phyloP scores from a whole-genome alignment of 768 basidiomycete genomes.

The Coprinellus micaceus region DNA sequence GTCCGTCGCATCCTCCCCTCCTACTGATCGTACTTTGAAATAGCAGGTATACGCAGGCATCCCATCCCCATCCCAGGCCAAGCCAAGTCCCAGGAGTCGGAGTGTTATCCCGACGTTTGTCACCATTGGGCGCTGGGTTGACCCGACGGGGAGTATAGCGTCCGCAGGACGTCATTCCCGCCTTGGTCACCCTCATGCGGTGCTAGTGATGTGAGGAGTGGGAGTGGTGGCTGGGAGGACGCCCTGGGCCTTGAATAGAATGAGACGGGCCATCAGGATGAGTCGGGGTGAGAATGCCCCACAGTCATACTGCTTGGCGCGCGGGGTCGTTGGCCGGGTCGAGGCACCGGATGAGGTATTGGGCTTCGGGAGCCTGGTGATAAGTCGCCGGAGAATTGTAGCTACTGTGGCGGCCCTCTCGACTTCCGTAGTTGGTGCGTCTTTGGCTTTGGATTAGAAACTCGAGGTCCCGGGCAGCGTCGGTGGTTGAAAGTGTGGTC shows the following conservation, averaged over 20 bases:
- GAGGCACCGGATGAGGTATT: too few relatives aligned
- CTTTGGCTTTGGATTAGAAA: slow-evolving; percentile 45
- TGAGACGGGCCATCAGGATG: not conserved
- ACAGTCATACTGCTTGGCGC: not conserved
- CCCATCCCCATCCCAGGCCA: slow-evolving; percentile 31
- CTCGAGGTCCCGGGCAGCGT: slow-evolving; percentile 52
- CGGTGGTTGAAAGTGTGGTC: slow-evolving; percentile 41
- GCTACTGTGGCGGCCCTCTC: too few relatives aligned
- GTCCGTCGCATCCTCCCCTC: slow-evolving; percentile 27
- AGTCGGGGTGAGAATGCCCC: slow-evolving; percentile 1
- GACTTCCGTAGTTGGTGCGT: slow-evolving; percentile 7
- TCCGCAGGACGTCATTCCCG: slow-evolving; percentile 17
- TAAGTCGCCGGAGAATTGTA: too few relatives aligned
- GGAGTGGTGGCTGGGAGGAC: not conserved
- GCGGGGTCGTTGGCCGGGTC: too few relatives aligned
- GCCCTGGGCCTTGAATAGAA: too few relatives aligned
- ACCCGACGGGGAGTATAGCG: slow-evolving; percentile 11
- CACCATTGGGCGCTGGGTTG: slow-evolving; percentile 14
- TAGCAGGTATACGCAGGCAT: slow-evolving; percentile 10
- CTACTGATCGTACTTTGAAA: slow-evolving; percentile 18
- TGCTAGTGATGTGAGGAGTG: not conserved
- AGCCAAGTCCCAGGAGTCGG: slow-evolving; percentile 37
- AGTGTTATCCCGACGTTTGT: slow-evolving; percentile 12
- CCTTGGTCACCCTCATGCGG: slow-evolving; percentile 11
- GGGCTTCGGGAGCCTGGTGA: too few relatives aligned